A percentile compares a stretch with the other conserved stretches of the same genome.
Conservation (phyloP, 371 early-diverging fungal genomes). For the Syncephalastrum contaminatum region DNA sequence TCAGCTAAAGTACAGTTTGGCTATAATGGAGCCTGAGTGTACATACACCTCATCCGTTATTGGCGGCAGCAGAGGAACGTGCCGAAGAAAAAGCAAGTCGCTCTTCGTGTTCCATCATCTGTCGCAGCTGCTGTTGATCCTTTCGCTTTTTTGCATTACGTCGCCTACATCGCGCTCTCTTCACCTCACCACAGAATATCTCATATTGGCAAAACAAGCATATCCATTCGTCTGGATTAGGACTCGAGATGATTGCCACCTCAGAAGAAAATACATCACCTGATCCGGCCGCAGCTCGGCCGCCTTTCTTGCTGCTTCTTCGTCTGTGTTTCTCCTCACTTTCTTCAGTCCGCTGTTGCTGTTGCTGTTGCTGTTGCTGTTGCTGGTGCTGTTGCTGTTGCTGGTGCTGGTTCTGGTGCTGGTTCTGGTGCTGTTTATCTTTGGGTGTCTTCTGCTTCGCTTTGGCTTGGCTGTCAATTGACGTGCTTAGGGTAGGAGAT, state of each 20-base stretch:
- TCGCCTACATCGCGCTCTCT: slow-evolving; percentile 7
- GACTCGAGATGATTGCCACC: slow-evolving; percentile 10
- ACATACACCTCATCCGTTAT: too few species aligned
- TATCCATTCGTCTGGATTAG: slow-evolving; percentile 16
- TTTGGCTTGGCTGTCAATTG: neutral
- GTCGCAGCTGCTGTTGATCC: too few species aligned
- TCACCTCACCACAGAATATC: slow-evolving; percentile 14
- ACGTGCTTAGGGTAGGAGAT: too few species aligned
- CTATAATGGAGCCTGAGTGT: too few species aligned
- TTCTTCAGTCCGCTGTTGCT: slow-evolving; percentile 2
- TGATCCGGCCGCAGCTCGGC: neutral
- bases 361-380: neutral
- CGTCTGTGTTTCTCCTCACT: neutral
- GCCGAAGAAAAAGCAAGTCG: too few species aligned
- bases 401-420: neutral
- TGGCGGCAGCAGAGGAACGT: too few species aligned
- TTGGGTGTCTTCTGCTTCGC: neutral
- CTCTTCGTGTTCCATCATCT: too few species aligned
- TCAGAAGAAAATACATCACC: slow-evolving; percentile 2
- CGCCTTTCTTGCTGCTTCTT: slow-evolving; percentile 8
- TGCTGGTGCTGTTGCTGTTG: neutral
- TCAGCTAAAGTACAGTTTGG: too few species aligned
- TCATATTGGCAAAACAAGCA: slow-evolving; percentile 21
- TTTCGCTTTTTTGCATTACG: too few species aligned
- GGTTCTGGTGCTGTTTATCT: neutral